Evolutionary conservation across 768 basidiomycete species (phyloP), one percentile per base, ranked within the genome.

Genomic region (Suillus luteus): DNA sequence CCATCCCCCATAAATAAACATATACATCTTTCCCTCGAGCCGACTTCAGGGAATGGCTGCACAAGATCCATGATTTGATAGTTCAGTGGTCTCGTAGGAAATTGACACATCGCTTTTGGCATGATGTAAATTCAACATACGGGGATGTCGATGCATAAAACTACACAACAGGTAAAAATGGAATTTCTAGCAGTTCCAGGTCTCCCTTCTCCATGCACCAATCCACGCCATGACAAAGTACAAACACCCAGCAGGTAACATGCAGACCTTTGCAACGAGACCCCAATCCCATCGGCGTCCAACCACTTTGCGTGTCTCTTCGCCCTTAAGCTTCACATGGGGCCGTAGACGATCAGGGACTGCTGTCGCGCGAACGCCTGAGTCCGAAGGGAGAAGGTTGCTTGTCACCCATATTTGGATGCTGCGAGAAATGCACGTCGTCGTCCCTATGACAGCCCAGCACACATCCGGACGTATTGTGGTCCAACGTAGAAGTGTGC

Each of bases 391-490:
- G 4, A 75, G 76, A 63, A 99, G 84, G 73, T 99, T 99, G 71
- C 89, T 91, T 46, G 95, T 96, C 31, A 97, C 95, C 95, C 95
- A 99, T 64, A 97, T 89, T 78, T 97, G 93, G 61, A 98, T 84
- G 68, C 88, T 86, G 61, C 92, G 84, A 67, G 89, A 90, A 61
- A 89, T 80, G 71, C 89, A 92, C 0, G 96, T 97, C 54, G 92
- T 93, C 14, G 90, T 95, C 0, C 90, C 95, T 55, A 98, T 91
- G 12, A 90, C 84, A 4, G 93, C 90, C 96, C 96, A 99, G 59
- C 87, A 90, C 5, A 91, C 78, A n/a, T 93, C 87, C 0, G 95
- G 93, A 10, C 95, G 85, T 40, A 79, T 80, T 19, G 83, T 82
- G 61, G 86, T 81, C 75, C 75, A 76, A 7, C 75, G 69, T 15